These are phyloP conservation scores for Aureobasidium sp. DNA, from an alignment of 2,329 filamentous ascomycete species.

Conservation along the genomic window DNA sequence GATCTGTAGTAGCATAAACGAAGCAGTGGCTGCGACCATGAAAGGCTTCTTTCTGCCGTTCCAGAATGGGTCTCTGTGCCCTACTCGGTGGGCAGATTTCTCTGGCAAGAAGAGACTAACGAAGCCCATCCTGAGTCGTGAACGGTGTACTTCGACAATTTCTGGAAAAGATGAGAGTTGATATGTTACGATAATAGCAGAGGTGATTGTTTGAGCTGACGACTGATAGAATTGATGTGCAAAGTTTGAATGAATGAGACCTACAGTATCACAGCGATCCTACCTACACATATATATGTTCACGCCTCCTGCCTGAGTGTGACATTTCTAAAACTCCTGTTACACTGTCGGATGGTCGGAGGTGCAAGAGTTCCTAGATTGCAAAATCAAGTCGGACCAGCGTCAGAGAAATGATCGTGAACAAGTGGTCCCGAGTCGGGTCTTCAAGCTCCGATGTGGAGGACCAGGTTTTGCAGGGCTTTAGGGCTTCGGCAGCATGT, in stretches of 20 bases:
- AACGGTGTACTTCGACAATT: neutral
- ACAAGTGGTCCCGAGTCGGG: neutral
- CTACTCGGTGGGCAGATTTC: neutral
- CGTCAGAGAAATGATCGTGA: neutral
- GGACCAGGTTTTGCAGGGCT: neutral
- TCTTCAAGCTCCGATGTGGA: neutral
- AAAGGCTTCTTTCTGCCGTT: slow-evolving; percentile 17
- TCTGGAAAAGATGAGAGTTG: neutral
- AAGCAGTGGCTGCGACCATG: slow-evolving; percentile 12
- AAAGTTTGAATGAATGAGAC: neutral
- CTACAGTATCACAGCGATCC: neutral
- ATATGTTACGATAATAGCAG: neutral
- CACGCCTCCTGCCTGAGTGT: neutral
- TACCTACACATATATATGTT: neutral
- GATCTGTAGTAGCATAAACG: slow-evolving; percentile 17
- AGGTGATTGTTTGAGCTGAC: neutral
- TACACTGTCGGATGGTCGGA: neutral
- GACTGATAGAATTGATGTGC: neutral
- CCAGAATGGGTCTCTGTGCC: slow-evolving; percentile 14
- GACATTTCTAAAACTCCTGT: neutral
- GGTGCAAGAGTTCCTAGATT: neutral
- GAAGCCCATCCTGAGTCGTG: neutral
- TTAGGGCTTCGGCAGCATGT: neutral
- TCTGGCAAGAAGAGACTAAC: neutral
- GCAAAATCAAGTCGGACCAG: neutral